A percentile compares a stretch with the other conserved stretches of the same genome.
These are phyloP conservation scores for Monilinia polystroma DNA, from an alignment of 2,329 filamentous ascomycete species.

Conservation along the genomic window DNA sequence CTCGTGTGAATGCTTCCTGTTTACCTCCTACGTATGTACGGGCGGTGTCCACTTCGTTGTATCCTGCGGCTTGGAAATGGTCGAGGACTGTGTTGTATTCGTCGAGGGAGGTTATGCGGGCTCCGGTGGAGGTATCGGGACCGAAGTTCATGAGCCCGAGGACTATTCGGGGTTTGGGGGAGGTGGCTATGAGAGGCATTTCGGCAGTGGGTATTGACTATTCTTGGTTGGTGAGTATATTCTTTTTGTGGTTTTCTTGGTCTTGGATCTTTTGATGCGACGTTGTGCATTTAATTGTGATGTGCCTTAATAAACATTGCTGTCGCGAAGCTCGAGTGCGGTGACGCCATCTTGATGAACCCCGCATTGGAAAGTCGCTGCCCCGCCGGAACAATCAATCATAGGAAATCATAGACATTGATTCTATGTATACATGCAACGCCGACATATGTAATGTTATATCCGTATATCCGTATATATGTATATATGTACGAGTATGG, in stretches of 20 bases:
- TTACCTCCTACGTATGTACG: constrained; percentile 67
- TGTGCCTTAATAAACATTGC: neutral
- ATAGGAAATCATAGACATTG: too few species aligned
- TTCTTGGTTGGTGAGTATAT: too few species aligned
- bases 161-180: constrained; percentile 62
- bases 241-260: too few species aligned
- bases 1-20: constrained; percentile 76
- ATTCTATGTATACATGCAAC: neutral
- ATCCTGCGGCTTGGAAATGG: constrained; percentile 73
- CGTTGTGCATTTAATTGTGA: neutral
- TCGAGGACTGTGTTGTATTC: constrained; percentile 73
- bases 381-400: too few species aligned
- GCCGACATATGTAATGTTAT: neutral
- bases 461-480: neutral
- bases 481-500: neutral
- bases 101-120: constrained; percentile 65
- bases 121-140: constrained; percentile 59
- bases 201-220: constrained; percentile 5
- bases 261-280: too few species aligned
- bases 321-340: neutral
- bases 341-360: constrained; percentile 7
- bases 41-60: constrained; percentile 84
- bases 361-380: neutral
- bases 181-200: constrained; percentile 36
- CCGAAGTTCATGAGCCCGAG: constrained; percentile 87